Conservation (phyloP, 345 rosid genomes). For the Streptanthus diversifolius region DNA sequence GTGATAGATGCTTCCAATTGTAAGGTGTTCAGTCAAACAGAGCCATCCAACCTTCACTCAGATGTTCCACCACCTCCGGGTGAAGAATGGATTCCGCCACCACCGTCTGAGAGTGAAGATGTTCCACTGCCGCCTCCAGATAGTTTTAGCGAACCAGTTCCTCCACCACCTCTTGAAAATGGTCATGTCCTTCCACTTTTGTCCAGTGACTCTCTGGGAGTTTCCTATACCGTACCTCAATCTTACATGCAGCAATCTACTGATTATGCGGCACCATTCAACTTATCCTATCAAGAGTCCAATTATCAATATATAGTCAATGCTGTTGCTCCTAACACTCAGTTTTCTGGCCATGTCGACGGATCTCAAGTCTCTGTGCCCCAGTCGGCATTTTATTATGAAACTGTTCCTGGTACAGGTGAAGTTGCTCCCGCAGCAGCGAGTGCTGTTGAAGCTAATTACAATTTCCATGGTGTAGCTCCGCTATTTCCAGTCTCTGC, state of each 20-base stretch:
- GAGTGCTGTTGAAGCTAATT: conserved; percentile 52
- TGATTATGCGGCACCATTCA: conserved; percentile 51
- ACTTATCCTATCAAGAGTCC: conserved; percentile 48
- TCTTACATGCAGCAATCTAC: conserved; percentile 51
- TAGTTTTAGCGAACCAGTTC: conserved; percentile 59
- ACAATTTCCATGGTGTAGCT: conserved; percentile 48
- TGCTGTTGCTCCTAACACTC: conserved; percentile 39
- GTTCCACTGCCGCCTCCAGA: conserved; percentile 90
- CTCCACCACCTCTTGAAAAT: conserved; percentile 71
- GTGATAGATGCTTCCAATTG: conserved; percentile 27
- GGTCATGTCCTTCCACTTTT: conserved; percentile 48
- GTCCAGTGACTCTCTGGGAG: conserved; percentile 60
- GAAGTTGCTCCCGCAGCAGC: conserved; percentile 52
- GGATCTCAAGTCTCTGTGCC: conserved; percentile 60
- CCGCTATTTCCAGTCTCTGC: conserved; percentile 41
- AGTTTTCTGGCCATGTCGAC: conserved; percentile 61
- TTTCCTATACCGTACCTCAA: conserved; percentile 44
- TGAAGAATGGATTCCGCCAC: conserved; percentile 94
- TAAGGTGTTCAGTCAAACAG: conserved; percentile 30
- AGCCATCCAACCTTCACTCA: conserved; percentile 40
- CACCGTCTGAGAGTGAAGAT: conserved; percentile 75
- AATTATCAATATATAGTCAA: conserved; percentile 53
- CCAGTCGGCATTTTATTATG: conserved; percentile 56
- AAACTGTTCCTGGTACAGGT: conserved; percentile 49
- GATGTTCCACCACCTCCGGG: conserved; percentile 67